Conservation (phyloP, 2,329 filamentous ascomycete species). For the Trichoderma gracile region DNA sequence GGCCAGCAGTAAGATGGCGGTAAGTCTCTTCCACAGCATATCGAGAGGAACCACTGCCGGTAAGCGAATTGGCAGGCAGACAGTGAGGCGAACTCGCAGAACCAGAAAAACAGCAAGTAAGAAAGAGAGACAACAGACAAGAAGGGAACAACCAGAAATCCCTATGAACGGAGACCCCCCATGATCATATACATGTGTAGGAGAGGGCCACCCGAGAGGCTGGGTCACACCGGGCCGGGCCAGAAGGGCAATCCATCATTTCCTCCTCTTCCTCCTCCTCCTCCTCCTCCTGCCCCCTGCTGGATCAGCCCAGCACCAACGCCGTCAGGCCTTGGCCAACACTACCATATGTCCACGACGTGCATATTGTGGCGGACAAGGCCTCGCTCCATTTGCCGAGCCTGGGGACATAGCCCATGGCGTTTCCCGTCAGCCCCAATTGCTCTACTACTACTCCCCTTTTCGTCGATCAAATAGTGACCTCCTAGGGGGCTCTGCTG, state of each 20-base stretch:
- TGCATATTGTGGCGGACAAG: constrained; percentile 21
- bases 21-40: constrained; percentile 19
- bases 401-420: not conserved
- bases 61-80: not conserved
- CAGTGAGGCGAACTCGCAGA: no score
- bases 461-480: not conserved
- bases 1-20: constrained; percentile 7
- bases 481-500: not conserved
- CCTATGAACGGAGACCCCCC: not conserved
- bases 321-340: no score
- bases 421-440: constrained; percentile 11
- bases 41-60: not conserved
- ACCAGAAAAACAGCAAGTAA: not conserved
- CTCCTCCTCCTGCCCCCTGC: not conserved
- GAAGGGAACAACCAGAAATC: not conserved
- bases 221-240: not conserved
- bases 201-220: not conserved
- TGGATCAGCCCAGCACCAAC: not conserved
- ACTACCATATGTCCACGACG: not conserved
- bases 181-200: not conserved
- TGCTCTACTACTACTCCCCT: not conserved
- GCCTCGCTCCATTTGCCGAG: constrained; percentile 18
- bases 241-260: not conserved
- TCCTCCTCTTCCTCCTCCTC: not conserved
- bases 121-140: not conserved